phyloP scores from a whole-genome alignment of 305 asterid genomes.

The Fraxinus velutina region DNA sequence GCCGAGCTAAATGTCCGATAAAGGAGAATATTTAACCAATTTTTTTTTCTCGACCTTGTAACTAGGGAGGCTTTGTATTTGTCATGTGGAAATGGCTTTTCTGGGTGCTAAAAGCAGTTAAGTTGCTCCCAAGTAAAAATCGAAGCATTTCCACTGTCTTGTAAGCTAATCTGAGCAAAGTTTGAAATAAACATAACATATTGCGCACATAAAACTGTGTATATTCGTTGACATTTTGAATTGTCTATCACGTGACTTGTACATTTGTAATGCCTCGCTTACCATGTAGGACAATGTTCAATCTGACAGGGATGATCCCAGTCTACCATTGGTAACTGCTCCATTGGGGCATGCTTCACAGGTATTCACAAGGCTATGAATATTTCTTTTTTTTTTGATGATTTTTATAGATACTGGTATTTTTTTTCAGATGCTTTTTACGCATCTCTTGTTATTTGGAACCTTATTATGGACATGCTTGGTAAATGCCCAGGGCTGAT shows the following conservation, averaged over 20 bases:
- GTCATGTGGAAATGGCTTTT: not conserved
- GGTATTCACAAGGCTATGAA: constrained; percentile 36
- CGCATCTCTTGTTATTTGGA: not conserved
- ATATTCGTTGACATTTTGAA: not conserved
- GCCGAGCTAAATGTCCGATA: not conserved
- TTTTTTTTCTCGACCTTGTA: not conserved
- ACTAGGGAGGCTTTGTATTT: not conserved
- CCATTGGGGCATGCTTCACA: constrained; percentile 99
- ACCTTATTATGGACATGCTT: constrained; percentile 4
- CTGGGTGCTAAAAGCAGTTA: not conserved
- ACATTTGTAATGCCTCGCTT: constrained; percentile 12
- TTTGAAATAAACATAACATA: not conserved
- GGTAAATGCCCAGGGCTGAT: not conserved
- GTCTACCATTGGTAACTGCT: constrained; percentile 86
- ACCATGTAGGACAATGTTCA: constrained; percentile 64
- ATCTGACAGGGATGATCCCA: constrained; percentile 92
- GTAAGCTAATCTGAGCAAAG: not conserved
- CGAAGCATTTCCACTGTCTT: not conserved
- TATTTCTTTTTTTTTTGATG: not conserved
- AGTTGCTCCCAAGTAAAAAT: not conserved
- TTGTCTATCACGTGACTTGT: not conserved
- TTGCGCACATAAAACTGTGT: not conserved
- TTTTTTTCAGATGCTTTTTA: not conserved
- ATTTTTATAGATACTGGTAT: not conserved
- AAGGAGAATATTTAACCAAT: not conserved